Base-by-base conservation (phyloP, 176 grass and related monocot genomes). In the Stipa capillata region DNA sequence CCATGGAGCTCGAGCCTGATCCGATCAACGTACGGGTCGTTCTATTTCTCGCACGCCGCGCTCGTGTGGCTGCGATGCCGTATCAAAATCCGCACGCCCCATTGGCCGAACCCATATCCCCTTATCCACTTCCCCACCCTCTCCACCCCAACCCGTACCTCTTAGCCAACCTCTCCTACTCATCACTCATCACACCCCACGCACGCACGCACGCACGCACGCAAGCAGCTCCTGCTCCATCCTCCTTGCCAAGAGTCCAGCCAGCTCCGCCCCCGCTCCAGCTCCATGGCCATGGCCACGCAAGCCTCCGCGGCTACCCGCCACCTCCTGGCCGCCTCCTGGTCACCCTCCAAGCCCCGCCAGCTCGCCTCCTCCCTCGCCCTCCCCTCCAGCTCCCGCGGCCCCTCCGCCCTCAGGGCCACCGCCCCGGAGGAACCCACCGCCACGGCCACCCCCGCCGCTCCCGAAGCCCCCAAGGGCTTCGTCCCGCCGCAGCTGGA, bases 401-500 rank as follows among this genome's bases (percentile, higher is more conserved):
- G 83, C 3, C 82, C 74, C 4, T 27, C 82, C 2, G 60, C 75
- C 14, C 79, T 80, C 27, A 11, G 35, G 2, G 82, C 85, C 3
- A 43, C 85, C 5, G 69, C 83, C 1, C 37, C 20, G 0, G 81
- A 78, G 7, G 23, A 41, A 50, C 6, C 85, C 0, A 50, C 82
- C 4, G 56, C 81, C 8, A 44, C 66, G n/a, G n/a, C n/a, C 24
- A 28, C 43, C 11, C 21, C 27, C 7, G 59, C 12, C 2, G 79
- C 32, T 4, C 28, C 44, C 45, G 79, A 85, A 67, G 94, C 94
- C 1, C 94, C 94, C 0, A 88, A 71, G 28, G 96, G 96, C 0
- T 99, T 99, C 84, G 93, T 93, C 0, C 92, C 88, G 8, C 96
- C 96, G 57, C 96, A 99, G 88, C 96, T 99, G 15, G 96, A 99